Base-by-base conservation (phyloP, 768 basidiomycete genomes). In the Sarcodon sp. region DNA sequence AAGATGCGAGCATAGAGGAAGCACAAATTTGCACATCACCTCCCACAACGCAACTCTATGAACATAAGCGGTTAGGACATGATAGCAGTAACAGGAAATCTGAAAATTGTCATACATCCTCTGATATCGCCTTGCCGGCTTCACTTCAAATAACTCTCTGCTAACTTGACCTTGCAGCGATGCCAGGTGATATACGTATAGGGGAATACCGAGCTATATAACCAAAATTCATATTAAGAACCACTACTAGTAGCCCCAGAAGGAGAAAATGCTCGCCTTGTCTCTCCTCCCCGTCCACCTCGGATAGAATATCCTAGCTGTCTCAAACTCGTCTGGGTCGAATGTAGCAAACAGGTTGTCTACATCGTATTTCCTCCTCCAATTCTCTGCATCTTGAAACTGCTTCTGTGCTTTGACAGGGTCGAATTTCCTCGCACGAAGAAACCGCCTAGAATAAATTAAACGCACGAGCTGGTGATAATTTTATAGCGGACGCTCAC, bases 261-360 rank as follows among this genome's bases (percentile, higher is more conserved):
- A 36, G 31, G n/a, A 45, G 47, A 39, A 15, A 39, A 49, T 16
- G 35, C 53, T 35, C 46, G 80, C 86, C 68, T 83, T 85, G 59
- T 87, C 82, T 53, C 85, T 67, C 41, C 81, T 69, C 0, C 87
- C 87, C 0, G 84, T 88, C 84, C 84, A 89, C 33, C 82, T 72
- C 1, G 87, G 85, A 63, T 89, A 91, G 51, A 80, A 83, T 45
- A 71, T 66, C 55, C 74, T 73, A 0, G 79, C 60, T 8, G 58
- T 56, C 58, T 81, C 76, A 47, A 87, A 69, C 53, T 88, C 87
- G 7, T 70, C 69, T 0, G 64, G 46, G 16, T 72, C 70, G 53
- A 87, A 81, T 2, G 69, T 67, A 5, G 70, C 66, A 60, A 77
- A 89, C 10, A 89, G 66, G n/a, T 69, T 67, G 32, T 76, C 71